Conservation (phyloP, 2,329 filamentous ascomycete species). For the Microdochium nivale region DNA sequence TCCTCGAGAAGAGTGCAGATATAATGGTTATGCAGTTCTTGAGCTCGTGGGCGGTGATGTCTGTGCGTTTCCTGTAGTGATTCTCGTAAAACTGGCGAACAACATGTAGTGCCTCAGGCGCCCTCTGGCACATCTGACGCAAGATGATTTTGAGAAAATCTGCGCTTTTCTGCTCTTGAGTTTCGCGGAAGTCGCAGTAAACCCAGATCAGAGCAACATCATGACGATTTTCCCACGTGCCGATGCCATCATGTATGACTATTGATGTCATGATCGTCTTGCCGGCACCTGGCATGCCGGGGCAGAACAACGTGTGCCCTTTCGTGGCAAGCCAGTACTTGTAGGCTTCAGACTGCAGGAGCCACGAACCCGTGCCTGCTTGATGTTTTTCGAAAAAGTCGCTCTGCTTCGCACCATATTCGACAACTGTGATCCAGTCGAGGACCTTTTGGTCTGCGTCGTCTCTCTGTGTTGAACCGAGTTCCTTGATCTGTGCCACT, state of each 20-base stretch:
- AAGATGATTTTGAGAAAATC: not conserved
- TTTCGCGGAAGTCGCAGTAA: not conserved
- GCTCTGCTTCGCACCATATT: not conserved
- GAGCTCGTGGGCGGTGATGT: too few relatives aligned
- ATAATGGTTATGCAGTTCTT: not conserved
- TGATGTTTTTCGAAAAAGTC: not conserved
- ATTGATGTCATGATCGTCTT: constrained; percentile 10
- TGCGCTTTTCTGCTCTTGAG: not conserved
- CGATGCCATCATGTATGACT: constrained; percentile 1
- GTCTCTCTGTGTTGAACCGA: not conserved
- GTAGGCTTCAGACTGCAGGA: constrained; percentile 7
- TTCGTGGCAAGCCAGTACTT: constrained; percentile 8
- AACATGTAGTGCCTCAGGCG: not conserved
- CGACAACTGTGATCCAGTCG: not conserved
- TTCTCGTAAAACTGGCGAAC: not conserved
- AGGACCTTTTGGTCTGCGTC: not conserved
- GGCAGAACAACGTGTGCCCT: constrained; percentile 8
- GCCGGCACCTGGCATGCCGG: constrained; percentile 12
- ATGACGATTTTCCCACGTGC: not conserved
- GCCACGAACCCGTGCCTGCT: constrained; percentile 8
- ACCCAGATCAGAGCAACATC: not conserved
- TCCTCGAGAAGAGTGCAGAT: too few relatives aligned
- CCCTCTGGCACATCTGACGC: not conserved
- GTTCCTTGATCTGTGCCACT: not conserved
- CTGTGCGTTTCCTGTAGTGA: too few relatives aligned